phyloP scores from a whole-genome alignment of 805 yeast genomes.

The Pichia manshurica region DNA sequence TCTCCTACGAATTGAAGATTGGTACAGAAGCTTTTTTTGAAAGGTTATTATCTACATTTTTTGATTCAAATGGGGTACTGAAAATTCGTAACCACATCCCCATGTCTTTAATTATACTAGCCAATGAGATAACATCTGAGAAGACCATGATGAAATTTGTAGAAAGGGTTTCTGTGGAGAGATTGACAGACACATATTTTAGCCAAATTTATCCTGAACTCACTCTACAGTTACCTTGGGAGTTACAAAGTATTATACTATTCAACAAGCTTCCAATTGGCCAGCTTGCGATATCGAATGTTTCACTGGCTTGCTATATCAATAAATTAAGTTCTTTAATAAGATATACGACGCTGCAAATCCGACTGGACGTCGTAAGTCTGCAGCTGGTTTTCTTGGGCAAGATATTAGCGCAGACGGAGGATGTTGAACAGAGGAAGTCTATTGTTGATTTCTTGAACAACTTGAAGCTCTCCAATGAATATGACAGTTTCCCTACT shows the following conservation, averaged over 20 bases:
- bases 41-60: not conserved
- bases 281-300: not conserved
- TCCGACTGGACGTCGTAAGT: constrained; percentile 8
- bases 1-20: constrained; percentile 7
- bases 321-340: not conserved
- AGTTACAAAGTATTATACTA: constrained; percentile 13
- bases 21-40: not conserved
- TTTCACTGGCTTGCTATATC: not conserved
- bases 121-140: constrained; percentile 11
- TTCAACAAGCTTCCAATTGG: constrained; percentile 8
- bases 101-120: constrained; percentile 7
- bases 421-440: not conserved
- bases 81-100: constrained; percentile 1
- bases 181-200: constrained; percentile 9
- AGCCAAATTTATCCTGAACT: constrained; percentile 4
- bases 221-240: constrained; percentile 13
- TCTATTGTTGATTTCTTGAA: not conserved
- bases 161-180: not conserved
- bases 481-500: not conserved
- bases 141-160: not conserved
- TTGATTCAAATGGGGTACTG: not conserved
- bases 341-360: constrained; percentile 8
- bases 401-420: constrained; percentile 2
- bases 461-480: not conserved
- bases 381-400: constrained; percentile 10